These are phyloP conservation scores for Yarrowia hollandica DNA, from an alignment of 805 yeast genomes.

Conservation along the genomic window DNA sequence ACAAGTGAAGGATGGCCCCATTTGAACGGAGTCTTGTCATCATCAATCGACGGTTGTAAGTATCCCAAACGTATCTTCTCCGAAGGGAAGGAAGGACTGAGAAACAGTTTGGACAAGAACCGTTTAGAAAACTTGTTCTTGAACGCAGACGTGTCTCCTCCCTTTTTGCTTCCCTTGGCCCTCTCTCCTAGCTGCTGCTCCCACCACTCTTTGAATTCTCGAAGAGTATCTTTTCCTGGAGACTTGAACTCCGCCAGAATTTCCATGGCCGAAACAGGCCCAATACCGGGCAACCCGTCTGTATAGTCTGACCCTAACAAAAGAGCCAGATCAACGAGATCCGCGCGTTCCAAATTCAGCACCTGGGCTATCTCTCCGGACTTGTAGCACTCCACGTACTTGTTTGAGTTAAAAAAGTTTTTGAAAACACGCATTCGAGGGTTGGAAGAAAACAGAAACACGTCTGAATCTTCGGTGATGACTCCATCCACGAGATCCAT, in stretches of 20 bases:
- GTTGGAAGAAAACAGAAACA: constrained; percentile 88
- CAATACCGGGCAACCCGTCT: constrained; percentile 87
- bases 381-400: constrained; percentile 83
- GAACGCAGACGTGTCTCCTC: constrained; percentile 39
- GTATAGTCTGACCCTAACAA: constrained; percentile 94
- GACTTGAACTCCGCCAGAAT: constrained; percentile 75
- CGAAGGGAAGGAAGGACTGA: constrained; percentile 72
- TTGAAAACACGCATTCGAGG: constrained; percentile 56
- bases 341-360: constrained; percentile 62
- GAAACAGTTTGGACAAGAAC: constrained; percentile 53
- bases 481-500: constrained; percentile 87
- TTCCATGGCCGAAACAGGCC: constrained; percentile 92
- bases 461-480: constrained; percentile 96
- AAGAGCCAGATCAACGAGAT: constrained; percentile 77
- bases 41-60: constrained; percentile 76
- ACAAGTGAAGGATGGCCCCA: constrained; percentile 94
- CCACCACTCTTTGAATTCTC: constrained; percentile 58
- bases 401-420: constrained; percentile 91
- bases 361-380: constrained; percentile 57
- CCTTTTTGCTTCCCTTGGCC: constrained; percentile 40
- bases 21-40: constrained; percentile 69
- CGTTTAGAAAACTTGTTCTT: constrained; percentile 59
- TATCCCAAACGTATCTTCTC: constrained; percentile 70
- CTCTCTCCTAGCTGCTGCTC: constrained; percentile 48
- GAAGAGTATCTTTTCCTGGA: constrained; percentile 46